Percentiles rank a stretch among this genome's conserved stretches.
Conservation (phyloP, 805 yeast species). For the Candida sonorensis region DNA sequence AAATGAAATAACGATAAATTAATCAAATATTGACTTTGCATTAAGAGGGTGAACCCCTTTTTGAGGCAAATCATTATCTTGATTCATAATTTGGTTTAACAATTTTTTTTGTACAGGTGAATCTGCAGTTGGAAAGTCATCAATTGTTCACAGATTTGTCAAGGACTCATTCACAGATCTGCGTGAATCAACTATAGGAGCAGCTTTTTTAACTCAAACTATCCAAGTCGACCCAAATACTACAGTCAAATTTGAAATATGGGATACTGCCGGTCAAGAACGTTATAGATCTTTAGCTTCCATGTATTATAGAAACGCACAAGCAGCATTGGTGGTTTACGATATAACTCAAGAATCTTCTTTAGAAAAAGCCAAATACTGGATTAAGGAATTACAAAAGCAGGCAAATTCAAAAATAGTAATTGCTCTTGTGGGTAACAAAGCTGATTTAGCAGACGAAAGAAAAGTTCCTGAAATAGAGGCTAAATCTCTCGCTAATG, state of each 20-base stretch:
- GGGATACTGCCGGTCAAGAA: conserved; percentile 89
- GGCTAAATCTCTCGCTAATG: conserved; percentile 51
- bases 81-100: too few species aligned
- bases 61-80: too few species aligned
- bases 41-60: too few species aligned
- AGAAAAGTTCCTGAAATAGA: conserved; percentile 38
- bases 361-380: conserved; percentile 60
- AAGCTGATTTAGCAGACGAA: conserved; percentile 49
- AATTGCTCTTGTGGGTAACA: conserved; percentile 81
- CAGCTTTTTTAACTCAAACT: conserved; percentile 72
- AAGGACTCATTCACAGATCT: conserved; percentile 67
- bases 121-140: conserved; percentile 64
- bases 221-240: conserved; percentile 46
- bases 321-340: conserved; percentile 73
- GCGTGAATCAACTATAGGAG: conserved; percentile 79
- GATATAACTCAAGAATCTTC: conserved; percentile 69
- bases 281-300: conserved; percentile 73
- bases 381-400: conserved; percentile 75
- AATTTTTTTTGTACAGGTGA: too few species aligned
- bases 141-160: conserved; percentile 63
- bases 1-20: too few species aligned
- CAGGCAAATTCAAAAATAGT: conserved; percentile 73
- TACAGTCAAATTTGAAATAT: conserved; percentile 66
- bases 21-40: too few species aligned
- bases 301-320: conserved; percentile 77